Evolutionary conservation across 371 early-diverging fungal genomes (phyloP).

Genomic region (Mucor piriformis): DNA sequence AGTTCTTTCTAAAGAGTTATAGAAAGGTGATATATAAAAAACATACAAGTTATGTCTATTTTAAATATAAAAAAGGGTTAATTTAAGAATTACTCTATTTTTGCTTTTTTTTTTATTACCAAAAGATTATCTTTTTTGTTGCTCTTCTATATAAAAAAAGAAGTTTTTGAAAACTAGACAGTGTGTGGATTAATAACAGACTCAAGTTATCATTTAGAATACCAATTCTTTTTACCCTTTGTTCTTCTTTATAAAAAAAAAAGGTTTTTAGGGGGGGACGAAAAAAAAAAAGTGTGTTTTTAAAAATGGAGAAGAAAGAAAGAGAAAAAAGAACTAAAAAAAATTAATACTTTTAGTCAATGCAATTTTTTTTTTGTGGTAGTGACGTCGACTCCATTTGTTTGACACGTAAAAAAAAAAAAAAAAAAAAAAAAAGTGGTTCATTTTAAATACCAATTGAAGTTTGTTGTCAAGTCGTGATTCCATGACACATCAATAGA

Average conservation of each 20-base stretch:
- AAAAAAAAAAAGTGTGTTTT: not conserved
- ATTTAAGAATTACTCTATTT: not conserved
- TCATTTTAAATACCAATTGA: too few species aligned
- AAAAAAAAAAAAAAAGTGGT: not conserved
- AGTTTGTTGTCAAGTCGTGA: too few species aligned
- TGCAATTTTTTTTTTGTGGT: not conserved
- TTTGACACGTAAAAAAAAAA: not conserved
- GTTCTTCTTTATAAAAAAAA: not conserved
- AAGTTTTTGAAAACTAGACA: too few species aligned
- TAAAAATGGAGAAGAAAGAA: not conserved
- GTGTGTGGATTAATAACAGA: too few species aligned
- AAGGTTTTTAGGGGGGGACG: not conserved
- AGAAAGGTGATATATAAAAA: slow-evolving; percentile 2
- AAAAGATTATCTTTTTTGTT: too few species aligned
- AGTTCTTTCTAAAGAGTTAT: not conserved
- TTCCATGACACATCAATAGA: too few species aligned
- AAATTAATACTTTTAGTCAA: not conserved
- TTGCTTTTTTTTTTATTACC: too few species aligned
- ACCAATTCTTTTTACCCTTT: not conserved
- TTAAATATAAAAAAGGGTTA: not conserved
- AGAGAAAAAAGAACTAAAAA: not conserved
- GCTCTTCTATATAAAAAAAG: too few species aligned
- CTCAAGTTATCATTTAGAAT: not conserved
- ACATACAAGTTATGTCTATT: not conserved
- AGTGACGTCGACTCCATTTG: not conserved